Base-by-base conservation (phyloP, 345 rosid species). In the Eucalyptus regnans region DNA sequence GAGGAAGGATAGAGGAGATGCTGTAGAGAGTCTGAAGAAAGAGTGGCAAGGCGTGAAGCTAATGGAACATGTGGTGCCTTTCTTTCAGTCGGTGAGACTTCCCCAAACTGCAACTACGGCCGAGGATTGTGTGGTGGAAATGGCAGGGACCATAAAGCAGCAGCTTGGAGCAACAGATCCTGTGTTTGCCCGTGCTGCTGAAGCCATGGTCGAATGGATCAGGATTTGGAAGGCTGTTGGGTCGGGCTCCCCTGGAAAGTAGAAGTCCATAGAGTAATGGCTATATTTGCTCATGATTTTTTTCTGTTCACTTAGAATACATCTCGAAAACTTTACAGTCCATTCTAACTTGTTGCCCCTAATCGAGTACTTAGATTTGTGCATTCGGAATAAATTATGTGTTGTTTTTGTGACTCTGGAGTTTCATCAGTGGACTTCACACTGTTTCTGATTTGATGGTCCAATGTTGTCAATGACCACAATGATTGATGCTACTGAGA, bases 31-130 rank as follows among this genome's bases (percentile, higher is more conserved):
- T 89, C 88, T 96, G 94, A 96, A 95, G 91, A 97, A 97, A 89
- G 98, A 97, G 90, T 97, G 99, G 99, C 97, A 96, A 93, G 99
- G 99, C 17, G 94, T 97, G 93, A 97, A 95, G 94, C 94, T 94
- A 91, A 96, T 96, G 99, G 99, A 97, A 94, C 96, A 95, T 88
- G 94, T 96, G 52, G 95, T 96, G 49, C 96, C 98, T 4, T 96
- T 96, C 93, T 96, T 98, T 86, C 97, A 95, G 94, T 92, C 96
- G 1, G 44, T 97, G 87, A 94, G 93, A 88, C 86, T 96, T 91
- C 91, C 98, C 0, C 86, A n/a, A 89, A 90, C 94, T 54, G 96
- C 95, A 29, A 84, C 92, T 25, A 95, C 91, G 31, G 93, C 94
- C 25, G 98, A 94, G 91, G 98, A 95, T 86, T 96, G 97, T 88